Evolutionary conservation across 805 yeast species (phyloP).

Genomic region (Spathaspora girioi): DNA sequence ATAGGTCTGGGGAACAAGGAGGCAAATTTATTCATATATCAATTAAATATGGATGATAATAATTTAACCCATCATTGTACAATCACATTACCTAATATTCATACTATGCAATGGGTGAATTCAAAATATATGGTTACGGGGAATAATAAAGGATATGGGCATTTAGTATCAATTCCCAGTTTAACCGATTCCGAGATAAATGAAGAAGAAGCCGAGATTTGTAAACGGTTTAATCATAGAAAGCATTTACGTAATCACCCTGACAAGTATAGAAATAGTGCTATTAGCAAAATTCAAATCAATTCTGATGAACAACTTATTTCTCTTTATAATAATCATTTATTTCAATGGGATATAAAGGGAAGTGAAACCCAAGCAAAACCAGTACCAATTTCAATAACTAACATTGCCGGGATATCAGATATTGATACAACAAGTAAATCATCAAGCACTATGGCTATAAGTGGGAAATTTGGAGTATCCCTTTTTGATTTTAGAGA

Average conservation of each 20-base stretch:
- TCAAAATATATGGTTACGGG: constrained; percentile 57
- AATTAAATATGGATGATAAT: constrained; percentile 35
- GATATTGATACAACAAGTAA: constrained; percentile 44
- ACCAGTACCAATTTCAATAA: constrained; percentile 51
- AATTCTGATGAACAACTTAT: constrained; percentile 43
- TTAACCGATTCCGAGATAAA: constrained; percentile 7
- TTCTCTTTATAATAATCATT: constrained; percentile 61
- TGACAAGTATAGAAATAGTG: constrained; percentile 18
- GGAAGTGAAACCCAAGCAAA: constrained; percentile 42
- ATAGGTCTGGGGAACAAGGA: constrained; percentile 45
- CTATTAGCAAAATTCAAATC: constrained; percentile 24
- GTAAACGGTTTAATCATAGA: constrained; percentile 75
- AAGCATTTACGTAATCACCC: constrained; percentile 49
- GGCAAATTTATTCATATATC: constrained; percentile 51
- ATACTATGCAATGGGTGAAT: constrained; percentile 50
- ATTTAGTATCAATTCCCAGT: constrained; percentile 67
- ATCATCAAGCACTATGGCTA: constrained; percentile 50
- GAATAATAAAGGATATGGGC: constrained; percentile 70
- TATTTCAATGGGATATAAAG: constrained; percentile 74
- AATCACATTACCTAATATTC: constrained; percentile 54
- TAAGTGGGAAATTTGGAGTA: constrained; percentile 71
- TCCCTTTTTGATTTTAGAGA: constrained; percentile 69
- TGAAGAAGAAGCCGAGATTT: constrained; percentile 57
- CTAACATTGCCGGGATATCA: constrained; percentile 47
- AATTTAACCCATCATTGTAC: constrained; percentile 55